Percentiles rank a stretch among this genome's conserved stretches.
phyloP scores from a whole-genome alignment of 352 stramenopile genomes.

The Phytophthora nicotianae region DNA sequence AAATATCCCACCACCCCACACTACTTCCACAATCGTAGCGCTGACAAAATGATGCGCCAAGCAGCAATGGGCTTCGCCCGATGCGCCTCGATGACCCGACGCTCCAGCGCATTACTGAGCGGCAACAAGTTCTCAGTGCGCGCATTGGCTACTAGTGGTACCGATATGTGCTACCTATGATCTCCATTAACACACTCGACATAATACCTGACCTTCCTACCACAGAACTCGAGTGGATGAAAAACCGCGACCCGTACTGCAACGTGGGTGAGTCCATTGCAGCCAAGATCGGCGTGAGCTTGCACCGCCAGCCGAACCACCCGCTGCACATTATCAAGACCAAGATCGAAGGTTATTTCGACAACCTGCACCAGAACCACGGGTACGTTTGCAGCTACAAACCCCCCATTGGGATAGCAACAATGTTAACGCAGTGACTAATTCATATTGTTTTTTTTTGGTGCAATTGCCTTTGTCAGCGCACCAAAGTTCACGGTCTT shows the following conservation, averaged over 20 bases:
- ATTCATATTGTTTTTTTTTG: constrained; percentile 11
- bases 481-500: constrained; percentile 82
- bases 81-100: constrained; percentile 9
- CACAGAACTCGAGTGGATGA: constrained; percentile 79
- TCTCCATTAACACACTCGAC: constrained; percentile 15
- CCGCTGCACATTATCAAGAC: constrained; percentile 94
- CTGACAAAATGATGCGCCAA: constrained; percentile 25
- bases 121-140: constrained; percentile 1
- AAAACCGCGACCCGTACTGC: constrained; percentile 81
- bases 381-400: constrained; percentile 35
- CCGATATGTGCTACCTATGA: constrained; percentile 1
- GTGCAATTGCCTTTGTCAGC: constrained; percentile 27
- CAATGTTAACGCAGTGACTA: neutral
- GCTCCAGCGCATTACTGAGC: constrained; percentile 11
- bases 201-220: neutral
- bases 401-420: neutral
- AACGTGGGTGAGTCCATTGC: constrained; percentile 89
- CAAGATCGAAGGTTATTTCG: constrained; percentile 92
- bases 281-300: constrained; percentile 88
- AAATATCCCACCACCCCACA: constrained; percentile 13
- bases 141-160: constrained; percentile 16
- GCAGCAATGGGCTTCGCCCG: constrained; percentile 15
- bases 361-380: constrained; percentile 65
- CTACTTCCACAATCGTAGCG: neutral
- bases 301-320: constrained; percentile 87